Evolutionary conservation across 305 asterid genomes (phyloP).

Genomic region (Fraxinus paxiana): DNA sequence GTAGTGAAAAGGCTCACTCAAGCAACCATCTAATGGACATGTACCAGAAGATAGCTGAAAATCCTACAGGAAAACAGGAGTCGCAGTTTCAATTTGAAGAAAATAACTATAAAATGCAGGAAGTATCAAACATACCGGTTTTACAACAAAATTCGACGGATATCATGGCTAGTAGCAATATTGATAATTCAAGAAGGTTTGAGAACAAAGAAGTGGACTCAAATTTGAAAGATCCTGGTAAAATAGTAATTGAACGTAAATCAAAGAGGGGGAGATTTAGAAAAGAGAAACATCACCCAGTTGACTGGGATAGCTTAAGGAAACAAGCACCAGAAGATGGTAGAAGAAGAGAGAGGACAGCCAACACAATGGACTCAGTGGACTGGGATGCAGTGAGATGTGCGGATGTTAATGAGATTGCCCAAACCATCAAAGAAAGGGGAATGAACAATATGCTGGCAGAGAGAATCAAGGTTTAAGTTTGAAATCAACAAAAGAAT

Average conservation of each 20-base stretch:
- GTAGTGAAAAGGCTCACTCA: constrained; percentile 36
- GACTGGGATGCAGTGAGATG: constrained; percentile 94
- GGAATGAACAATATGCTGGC: constrained; percentile 98
- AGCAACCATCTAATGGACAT: constrained; percentile 34
- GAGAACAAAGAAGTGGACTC: constrained; percentile 46
- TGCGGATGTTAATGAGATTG: constrained; percentile 82
- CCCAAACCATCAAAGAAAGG: constrained; percentile 83
- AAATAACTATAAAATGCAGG: constrained; percentile 33
- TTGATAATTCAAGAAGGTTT: constrained; percentile 34
- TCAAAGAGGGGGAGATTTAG: constrained; percentile 39
- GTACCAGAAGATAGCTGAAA: constrained; percentile 23
- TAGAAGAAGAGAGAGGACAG: constrained; percentile 50
- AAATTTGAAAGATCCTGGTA: constrained; percentile 38
- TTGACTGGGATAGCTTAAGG: constrained; percentile 83
- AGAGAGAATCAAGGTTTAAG: constrained; percentile 78
- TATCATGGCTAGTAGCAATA: constrained; percentile 44
- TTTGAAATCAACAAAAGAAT: constrained; percentile 19
- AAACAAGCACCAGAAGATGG: constrained; percentile 43
- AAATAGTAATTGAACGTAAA: constrained; percentile 37
- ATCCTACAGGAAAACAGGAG: constrained; percentile 31
- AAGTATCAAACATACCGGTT: constrained; percentile 30
- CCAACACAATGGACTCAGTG: constrained; percentile 66
- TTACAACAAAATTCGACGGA: constrained; percentile 35
- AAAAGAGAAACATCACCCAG: constrained; percentile 51
- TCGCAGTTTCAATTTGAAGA: constrained; percentile 31